Conservation (phyloP, 345 rosid genomes). For the Eucalyptus tenuipes region DNA sequence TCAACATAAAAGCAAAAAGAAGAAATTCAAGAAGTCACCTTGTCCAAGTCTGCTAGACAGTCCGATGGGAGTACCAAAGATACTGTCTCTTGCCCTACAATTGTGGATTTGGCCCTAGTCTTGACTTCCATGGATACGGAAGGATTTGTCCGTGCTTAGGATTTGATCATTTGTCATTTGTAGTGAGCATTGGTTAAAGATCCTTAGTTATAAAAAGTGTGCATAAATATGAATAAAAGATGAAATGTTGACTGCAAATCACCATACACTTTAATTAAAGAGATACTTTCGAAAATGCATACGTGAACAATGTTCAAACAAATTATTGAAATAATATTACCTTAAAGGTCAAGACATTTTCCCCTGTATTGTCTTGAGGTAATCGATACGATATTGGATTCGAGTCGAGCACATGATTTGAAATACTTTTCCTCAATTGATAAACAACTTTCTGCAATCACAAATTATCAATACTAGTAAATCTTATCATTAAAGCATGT, state of each 20-base stretch:
- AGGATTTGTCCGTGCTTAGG: not conserved
- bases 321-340: not conserved
- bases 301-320: not conserved
- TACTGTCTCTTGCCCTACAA: not conserved
- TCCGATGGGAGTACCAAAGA: fast-evolving
- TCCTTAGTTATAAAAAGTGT: not conserved
- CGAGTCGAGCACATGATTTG: fast-evolving
- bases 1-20: not conserved
- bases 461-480: not conserved
- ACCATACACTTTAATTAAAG: not conserved
- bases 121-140: not conserved
- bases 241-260: not conserved
- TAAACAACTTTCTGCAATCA: not conserved
- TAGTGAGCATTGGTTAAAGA: not conserved
- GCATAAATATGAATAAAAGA: not conserved
- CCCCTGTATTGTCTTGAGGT: not conserved
- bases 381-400: not conserved
- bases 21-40: not conserved
- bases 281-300: not conserved
- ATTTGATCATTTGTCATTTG: not conserved
- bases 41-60: not conserved
- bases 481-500: not conserved
- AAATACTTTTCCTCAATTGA: not conserved
- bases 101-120: not conserved
- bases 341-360: not conserved